Base-by-base conservation (phyloP, 2,329 filamentous ascomycete genomes). In the Fusarium dlaminii region DNA sequence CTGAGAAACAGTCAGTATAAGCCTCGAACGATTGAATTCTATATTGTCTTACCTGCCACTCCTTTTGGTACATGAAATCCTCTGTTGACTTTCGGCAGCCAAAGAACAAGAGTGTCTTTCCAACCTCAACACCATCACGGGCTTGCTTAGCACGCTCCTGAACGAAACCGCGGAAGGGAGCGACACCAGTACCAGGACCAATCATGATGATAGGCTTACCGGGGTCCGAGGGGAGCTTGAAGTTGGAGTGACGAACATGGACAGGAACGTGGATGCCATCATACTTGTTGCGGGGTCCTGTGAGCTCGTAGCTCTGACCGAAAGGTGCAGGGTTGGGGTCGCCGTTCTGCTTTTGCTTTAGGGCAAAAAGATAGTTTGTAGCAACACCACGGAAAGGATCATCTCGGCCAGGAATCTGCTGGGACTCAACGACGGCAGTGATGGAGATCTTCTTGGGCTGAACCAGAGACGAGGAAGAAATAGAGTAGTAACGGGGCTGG, bases 401-500 rank as follows among this genome's bases (percentile, higher is more conserved):
- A 37, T 90, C 92, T 55, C 94, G 92, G 75, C 93, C 93, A 27
- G 94, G 91, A 74, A 97, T 89, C 67, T 90, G 85, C 77, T 95
- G 89, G 18, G 92, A 94, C 82, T 98, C 96, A 67, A 99, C 96
- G 45, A 98, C 93, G 65, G 96, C 96, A 22, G 96, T 99, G 79
- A 99, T 93, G 69, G 96, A 94, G 75, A 99, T 95, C 86, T 95
- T 96, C 84, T 97, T 92, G 81, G 96, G 95, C 81, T 99, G 95
- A 22, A 97, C 95, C 14, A 95, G 83, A 12, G 96, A 98, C 2
- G 96, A 98, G 3, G 97, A 99, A 5, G 96, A 99, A 83, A 99
- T 99, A 56, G 97, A 99, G 87, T 99, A 99, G 88, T 98, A 99
- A 56, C 96, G 94, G 43, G 96, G 96, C 83, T 99, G 96, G 65